Evolutionary conservation across 306 rosid genomes (phyloP).

Genomic region (Rosa lucieae): DNA sequence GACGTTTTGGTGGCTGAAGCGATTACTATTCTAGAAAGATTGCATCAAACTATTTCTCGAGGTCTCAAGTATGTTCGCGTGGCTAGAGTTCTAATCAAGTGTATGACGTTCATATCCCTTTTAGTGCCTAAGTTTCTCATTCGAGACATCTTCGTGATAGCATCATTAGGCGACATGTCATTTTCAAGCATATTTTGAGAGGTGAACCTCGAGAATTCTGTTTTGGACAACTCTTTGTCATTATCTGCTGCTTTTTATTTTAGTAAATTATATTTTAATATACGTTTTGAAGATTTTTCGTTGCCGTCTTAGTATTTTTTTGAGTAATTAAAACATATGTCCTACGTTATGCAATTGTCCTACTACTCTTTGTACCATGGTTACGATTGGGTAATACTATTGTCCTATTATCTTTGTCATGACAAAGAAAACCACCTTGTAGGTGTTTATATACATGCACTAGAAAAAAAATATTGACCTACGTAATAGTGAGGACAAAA

Average conservation of each 20-base stretch:
- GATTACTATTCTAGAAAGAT: not conserved
- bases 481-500: not conserved
- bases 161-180: not conserved
- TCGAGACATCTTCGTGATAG: not conserved
- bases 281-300: not conserved
- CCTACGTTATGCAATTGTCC: too few relatives aligned
- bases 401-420: not conserved
- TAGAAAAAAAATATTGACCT: not conserved
- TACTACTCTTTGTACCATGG: too few relatives aligned
- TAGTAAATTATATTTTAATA: not conserved
- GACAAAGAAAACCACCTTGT: not conserved
- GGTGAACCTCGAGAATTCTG: not conserved
- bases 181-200: not conserved
- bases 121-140: too few relatives aligned
- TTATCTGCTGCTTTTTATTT: not conserved
- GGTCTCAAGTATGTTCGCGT: not conserved
- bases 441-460: not conserved
- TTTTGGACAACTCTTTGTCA: not conserved
- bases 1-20: not conserved
- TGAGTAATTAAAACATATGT: not conserved
- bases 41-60: not conserved
- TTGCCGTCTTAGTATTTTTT: not conserved
- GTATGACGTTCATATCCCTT: too few relatives aligned
- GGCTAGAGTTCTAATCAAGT: not conserved
- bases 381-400: too few relatives aligned